Evolutionary conservation across 495 filamentous ascomycete species (phyloP), one percentile per base, ranked within the genome.

Genomic region (Penicillium psychrofluorescens): DNA sequence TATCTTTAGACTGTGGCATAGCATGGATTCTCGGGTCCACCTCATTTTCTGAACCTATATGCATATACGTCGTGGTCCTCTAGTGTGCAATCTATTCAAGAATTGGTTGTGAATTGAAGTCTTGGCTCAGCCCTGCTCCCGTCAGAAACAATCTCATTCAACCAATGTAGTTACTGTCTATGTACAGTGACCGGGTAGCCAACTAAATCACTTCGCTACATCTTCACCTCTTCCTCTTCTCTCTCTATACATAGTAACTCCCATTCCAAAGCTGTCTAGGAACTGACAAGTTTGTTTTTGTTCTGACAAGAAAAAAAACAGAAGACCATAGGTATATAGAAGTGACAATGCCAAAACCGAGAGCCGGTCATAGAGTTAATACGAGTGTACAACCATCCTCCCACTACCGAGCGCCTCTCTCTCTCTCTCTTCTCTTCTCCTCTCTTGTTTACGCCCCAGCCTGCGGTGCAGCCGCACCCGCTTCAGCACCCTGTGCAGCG

Each of bases 381-480:
- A 54, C 38, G 30, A 40, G 16, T 36, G 40, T 36, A 16, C 16
- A 34, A 33, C 16, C 28, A 42, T 37, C 35, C 35, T 6, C 4
- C 22, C 22, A 22, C 22, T 4, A 22, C 22, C 22, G 22, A 22
- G 22, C 22, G 1, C 4, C 22, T 6, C 22, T 22, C 22, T 22
- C 15, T 16, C 22, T 6, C 22, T 22, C 22, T 22, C 22, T 6
- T 4, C 4, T 6, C 22, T 22, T 4, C 6, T 22, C 22, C 6
- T 4, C 6, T 3, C 22, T 22, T 22, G 2, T 33, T 55, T 66
- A 64, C 29, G 58, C 53, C 40, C 53, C 58, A 12, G 61, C 64
- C 53, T 67, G 55, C 10, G 65, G 48, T 36, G 57, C 63, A 7
- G 48, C 42, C 29, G 45, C 50, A 43, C 66, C 68, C 51, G 64